These are phyloP conservation scores for Vishniacozyma victoriae DNA, from an alignment of 768 basidiomycete genomes.

Conservation along the genomic window DNA sequence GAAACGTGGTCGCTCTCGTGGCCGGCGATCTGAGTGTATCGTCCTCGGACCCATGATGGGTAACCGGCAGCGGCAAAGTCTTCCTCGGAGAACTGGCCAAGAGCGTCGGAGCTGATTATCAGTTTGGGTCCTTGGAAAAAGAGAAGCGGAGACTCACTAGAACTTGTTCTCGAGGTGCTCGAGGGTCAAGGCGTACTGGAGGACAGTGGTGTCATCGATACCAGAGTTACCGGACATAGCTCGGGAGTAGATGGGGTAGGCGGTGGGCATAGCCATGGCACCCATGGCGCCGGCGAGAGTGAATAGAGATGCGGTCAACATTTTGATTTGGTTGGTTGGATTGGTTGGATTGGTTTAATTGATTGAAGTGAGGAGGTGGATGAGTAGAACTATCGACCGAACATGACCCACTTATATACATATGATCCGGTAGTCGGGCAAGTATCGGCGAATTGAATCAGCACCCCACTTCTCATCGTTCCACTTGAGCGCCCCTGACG, in stretches of 20 bases:
- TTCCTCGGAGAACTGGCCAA: slow-evolving; percentile 52
- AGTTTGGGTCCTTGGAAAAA: neutral
- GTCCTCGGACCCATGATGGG: slow-evolving; percentile 52
- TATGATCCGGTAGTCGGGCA: too few species aligned
- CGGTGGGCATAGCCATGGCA: slow-evolving; percentile 11
- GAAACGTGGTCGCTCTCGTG: slow-evolving; percentile 59
- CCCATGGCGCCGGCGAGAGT: slow-evolving; percentile 13
- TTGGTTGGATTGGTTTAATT: neutral
- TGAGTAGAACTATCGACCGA: too few species aligned
- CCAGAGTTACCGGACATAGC: slow-evolving; percentile 5
- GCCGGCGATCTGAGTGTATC: slow-evolving; percentile 53
- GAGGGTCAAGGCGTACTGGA: slow-evolving; percentile 43
- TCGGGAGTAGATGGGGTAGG: slow-evolving; percentile 10
- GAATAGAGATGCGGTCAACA: slow-evolving; percentile 21
- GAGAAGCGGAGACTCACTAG: slow-evolving; percentile 24
- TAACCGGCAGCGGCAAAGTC: slow-evolving; percentile 52
- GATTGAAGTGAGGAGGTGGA: neutral
- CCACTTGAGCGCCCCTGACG: too few species aligned
- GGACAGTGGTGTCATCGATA: slow-evolving; percentile 22
- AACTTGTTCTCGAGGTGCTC: slow-evolving; percentile 42
- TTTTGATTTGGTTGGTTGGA: slow-evolving; percentile 6
- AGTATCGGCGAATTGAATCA: too few species aligned
- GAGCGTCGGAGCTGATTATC: slow-evolving; percentile 32
- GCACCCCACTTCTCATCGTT: too few species aligned
- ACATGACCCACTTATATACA: too few species aligned